Percentiles rank a stretch among this genome's conserved stretches.
These are phyloP conservation scores for Paraphoma sp. DNA, from an alignment of 2,329 filamentous ascomycete species.

Conservation along the genomic window DNA sequence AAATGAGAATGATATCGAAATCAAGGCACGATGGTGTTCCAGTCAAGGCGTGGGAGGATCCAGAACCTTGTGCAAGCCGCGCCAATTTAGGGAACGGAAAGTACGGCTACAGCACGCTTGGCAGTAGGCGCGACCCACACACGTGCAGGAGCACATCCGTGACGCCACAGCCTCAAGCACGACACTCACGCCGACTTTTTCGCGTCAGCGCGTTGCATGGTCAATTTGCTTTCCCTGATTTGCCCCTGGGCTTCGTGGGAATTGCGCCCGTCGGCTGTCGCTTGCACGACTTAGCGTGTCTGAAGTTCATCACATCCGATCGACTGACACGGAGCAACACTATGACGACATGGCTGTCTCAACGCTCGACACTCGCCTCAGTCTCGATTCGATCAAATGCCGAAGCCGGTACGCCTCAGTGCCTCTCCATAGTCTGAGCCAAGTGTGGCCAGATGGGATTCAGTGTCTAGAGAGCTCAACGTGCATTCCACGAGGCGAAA, in stretches of 20 bases:
- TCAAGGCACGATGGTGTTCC: constrained; percentile 4
- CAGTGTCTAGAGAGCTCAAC: neutral
- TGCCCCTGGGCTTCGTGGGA: neutral
- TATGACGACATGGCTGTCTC: constrained; percentile 22
- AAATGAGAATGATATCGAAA: neutral
- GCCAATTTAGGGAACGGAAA: constrained; percentile 7
- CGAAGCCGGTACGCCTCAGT: neutral
- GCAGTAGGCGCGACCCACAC: neutral
- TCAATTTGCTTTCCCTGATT: neutral
- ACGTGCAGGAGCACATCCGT: neutral
- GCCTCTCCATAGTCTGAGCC: neutral
- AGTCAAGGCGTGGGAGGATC: neutral
- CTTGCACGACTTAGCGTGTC: constrained; percentile 1
- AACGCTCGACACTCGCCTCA: constrained; percentile 2
- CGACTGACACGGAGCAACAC: constrained; percentile 1
- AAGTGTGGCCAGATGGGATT: neutral
- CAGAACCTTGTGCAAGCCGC: neutral
- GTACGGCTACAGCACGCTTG: neutral
- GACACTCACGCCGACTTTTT: neutral
- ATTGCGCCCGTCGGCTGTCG: neutral
- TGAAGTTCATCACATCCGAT: constrained; percentile 1
- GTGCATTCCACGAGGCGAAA: neutral
- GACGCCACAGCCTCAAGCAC: neutral
- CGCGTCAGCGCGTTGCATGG: neutral
- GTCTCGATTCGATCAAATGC: neutral